Evolutionary conservation across 2,329 filamentous ascomycete genomes (phyloP).

Genomic region (Epichloe sp.): DNA sequence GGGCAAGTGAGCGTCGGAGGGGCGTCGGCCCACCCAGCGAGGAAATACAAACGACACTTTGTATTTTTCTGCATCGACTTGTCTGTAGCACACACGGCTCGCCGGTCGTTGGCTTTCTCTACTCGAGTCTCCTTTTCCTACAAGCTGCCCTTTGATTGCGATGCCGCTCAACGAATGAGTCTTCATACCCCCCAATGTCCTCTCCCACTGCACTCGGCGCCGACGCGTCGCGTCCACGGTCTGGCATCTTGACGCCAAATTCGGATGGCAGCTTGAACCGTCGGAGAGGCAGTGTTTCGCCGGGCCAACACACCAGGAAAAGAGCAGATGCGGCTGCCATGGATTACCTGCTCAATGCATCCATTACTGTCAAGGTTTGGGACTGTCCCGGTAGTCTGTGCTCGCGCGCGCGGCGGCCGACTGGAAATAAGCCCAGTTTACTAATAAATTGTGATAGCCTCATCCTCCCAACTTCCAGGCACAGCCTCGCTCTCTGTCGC

Average conservation of each 20-base stretch:
- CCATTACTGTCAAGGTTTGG: constrained; percentile 38
- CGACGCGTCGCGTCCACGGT: constrained; percentile 37
- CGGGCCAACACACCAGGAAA: constrained; percentile 22
- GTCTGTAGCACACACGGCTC: neutral
- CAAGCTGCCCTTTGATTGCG: neutral
- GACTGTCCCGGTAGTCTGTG: neutral
- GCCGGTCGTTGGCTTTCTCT: neutral
- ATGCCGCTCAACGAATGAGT: constrained; percentile 5
- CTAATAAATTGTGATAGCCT: constrained; percentile 26
- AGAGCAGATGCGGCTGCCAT: constrained; percentile 27
- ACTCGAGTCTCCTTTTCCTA: neutral
- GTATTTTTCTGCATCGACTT: neutral
- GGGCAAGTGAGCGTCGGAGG: neutral
- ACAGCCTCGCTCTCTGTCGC: constrained; percentile 43
- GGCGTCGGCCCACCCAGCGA: neutral
- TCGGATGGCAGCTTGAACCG: constrained; percentile 26
- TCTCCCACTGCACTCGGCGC: constrained; percentile 20
- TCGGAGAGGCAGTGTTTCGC: constrained; percentile 16
- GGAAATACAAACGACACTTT: too few relatives aligned
- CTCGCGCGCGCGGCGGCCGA: too few relatives aligned
- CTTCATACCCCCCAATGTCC: constrained; percentile 16
- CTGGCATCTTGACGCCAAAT: constrained; percentile 28
- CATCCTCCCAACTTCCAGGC: constrained; percentile 39
- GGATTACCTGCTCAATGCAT: constrained; percentile 36
- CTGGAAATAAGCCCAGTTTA: constrained; percentile 8